Percentiles rank a stretch among this genome's conserved stretches.
Conservation (phyloP, 371 early-diverging fungal genomes). For the Rhizopus microsporus region DNA sequence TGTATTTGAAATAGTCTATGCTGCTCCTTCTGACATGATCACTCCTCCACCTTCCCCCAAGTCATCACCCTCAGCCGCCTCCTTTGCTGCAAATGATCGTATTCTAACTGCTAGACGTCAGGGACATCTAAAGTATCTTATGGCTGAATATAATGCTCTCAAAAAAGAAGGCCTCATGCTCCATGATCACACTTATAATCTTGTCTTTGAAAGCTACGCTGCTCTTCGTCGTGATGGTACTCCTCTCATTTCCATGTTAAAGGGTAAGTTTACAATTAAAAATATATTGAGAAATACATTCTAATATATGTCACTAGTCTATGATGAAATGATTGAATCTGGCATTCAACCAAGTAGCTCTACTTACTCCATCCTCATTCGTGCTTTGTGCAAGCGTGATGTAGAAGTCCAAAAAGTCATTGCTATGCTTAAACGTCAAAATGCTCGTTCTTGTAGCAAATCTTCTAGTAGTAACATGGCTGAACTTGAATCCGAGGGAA, state of each 20-base stretch:
- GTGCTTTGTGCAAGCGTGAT: conserved; percentile 49
- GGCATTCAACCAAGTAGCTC: conserved; percentile 39
- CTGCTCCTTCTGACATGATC: conserved; percentile 18
- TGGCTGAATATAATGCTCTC: conserved; percentile 33
- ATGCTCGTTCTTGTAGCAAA: conserved; percentile 27
- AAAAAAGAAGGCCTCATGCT: conserved; percentile 35
- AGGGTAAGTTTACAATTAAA: conserved; percentile 26
- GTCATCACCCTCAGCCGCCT: conserved; percentile 16
- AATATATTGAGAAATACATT: neutral
- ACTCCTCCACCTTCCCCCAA: conserved; percentile 40
- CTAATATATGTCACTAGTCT: conserved; percentile 29
- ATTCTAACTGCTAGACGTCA: conserved; percentile 37
- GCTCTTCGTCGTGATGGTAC: conserved; percentile 39
- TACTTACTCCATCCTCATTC: conserved; percentile 47
- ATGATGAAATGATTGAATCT: conserved; percentile 47
- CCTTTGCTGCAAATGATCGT: conserved; percentile 32
- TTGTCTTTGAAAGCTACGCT: conserved; percentile 45
- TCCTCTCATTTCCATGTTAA: conserved; percentile 35
- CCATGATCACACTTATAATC: conserved; percentile 41
- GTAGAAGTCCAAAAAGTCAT: conserved; percentile 52
- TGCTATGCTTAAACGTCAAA: conserved; percentile 45
- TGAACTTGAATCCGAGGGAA: conserved; percentile 39
- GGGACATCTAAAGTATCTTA: conserved; percentile 35
- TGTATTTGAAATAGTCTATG: conserved; percentile 18
- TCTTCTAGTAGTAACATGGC: conserved; percentile 24